phyloP scores from a whole-genome alignment of 768 basidiomycete genomes.

The Astraeus odoratus region DNA sequence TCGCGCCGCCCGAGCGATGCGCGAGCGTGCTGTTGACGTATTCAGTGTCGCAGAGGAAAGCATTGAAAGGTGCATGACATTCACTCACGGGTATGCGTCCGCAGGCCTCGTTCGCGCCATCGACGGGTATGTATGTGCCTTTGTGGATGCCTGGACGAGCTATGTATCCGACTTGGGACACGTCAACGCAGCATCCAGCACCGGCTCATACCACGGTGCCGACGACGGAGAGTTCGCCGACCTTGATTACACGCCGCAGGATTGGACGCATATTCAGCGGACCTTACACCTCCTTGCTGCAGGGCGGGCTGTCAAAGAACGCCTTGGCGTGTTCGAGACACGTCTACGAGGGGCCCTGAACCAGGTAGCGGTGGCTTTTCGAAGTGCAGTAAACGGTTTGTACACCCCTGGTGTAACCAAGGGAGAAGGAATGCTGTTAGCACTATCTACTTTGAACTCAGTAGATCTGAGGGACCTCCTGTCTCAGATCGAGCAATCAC shows the following conservation, averaged over 20 bases:
- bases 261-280: conserved; percentile 84
- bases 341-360: conserved; percentile 55
- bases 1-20: conserved; percentile 53
- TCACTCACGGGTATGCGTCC: conserved; percentile 89
- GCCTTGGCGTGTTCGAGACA: conserved; percentile 60
- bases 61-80: conserved; percentile 59
- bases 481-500: conserved; percentile 17
- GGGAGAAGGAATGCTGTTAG: conserved; percentile 68
- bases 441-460: conserved; percentile 82
- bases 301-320: conserved; percentile 64
- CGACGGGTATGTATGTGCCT: conserved; percentile 63
- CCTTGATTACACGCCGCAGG: conserved; percentile 81
- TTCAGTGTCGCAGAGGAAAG: conserved; percentile 79
- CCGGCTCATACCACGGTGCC: conserved; percentile 17
- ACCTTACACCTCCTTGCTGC: conserved; percentile 80
- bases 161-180: conserved; percentile 38
- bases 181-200: conserved; percentile 23
- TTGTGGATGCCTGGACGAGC: conserved; percentile 59
- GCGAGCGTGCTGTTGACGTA: conserved; percentile 70
- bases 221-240: conserved; percentile 62
- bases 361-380: conserved; percentile 55
- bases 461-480: conserved; percentile 49
- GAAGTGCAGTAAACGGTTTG: conserved; percentile 46
- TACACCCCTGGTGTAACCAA: conserved; percentile 51
- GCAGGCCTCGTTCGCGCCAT: conserved; percentile 67